Base-by-base conservation (phyloP, 2,329 filamentous ascomycete species). In the Colletotrichum lupini region DNA sequence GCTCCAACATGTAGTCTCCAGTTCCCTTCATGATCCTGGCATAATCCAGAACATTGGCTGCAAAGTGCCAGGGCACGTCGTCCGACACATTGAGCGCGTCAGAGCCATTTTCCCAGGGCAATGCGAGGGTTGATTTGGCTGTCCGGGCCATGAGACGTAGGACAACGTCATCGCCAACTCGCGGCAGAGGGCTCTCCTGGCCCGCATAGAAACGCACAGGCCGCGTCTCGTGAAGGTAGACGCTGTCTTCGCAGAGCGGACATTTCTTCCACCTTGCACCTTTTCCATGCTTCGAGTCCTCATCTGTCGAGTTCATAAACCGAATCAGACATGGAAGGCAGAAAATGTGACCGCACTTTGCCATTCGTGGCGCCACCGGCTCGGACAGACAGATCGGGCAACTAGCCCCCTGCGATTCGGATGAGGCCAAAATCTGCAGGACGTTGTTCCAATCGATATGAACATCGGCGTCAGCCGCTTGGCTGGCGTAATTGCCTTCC, bases 261-360 rank as follows among this genome's bases (percentile, higher is more conserved):
- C 97, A 99, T 81, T 97, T 98, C 85, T 97, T 97, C 90, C 94
- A 98, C 67, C 93, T 89, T 35, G 93, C 87, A 77, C 90, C 92
- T 83, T 92, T 95, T 75, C 92, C 92, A 11, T 89, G 85, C 71
- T 87, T 88, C 9, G 84, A 83, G 42, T 93, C 92, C n/a, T 94
- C 92, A 69, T 93, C 92, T 3, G 92, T 90, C 14, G 95, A 94
- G 78, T 97, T 94, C 95, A 99, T 98, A 81, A 97, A 99, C 62
- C 97, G 93, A 75, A 98, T 94, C 74, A 98, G 84, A 80, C 97
- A 99, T 6, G 97, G 92, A 42, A 98, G 86, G 80, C 97, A 99
- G 81, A 98, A 98, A 14, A 99, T 98, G 81, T 99, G 97, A 1
- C 97, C 97, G 79, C 97, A 99, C 80, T 93, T 96, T 55, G 97